Conservation (phyloP, 1,139 yeast species). For the Groenewaldozyma sp. region DNA sequence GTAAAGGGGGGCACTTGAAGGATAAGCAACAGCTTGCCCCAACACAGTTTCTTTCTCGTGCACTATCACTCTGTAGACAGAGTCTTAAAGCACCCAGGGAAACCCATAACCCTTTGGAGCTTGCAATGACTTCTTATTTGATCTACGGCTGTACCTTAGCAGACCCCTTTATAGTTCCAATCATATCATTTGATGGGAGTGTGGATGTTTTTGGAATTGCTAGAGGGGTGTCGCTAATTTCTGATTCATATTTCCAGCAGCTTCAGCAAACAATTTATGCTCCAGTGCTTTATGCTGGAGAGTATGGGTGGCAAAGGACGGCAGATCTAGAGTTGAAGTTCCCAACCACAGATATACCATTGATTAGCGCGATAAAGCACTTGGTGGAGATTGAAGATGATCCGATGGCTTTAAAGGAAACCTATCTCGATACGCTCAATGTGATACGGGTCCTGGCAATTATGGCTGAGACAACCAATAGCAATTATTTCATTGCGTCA, state of each 20-base stretch:
- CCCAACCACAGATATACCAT: not conserved
- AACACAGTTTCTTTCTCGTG: not conserved
- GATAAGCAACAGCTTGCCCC: too few species aligned
- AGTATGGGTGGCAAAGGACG: not conserved
- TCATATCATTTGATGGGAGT: not conserved
- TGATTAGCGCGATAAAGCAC: not conserved
- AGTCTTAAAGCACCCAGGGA: not conserved
- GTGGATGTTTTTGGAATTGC: slow-evolving; percentile 5
- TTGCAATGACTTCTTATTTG: slow-evolving; percentile 1
- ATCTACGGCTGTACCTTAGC: slow-evolving; percentile 1
- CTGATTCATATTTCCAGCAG: not conserved
- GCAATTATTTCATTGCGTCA: not conserved
- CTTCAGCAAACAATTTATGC: not conserved
- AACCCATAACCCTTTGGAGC: slow-evolving; percentile 2
- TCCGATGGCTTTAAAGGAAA: not conserved
- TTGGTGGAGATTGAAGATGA: not conserved
- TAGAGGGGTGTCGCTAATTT: not conserved
- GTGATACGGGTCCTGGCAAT: not conserved
- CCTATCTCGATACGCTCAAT: not conserved
- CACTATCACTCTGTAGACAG: not conserved
- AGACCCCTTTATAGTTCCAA: not conserved
- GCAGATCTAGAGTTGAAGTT: not conserved
- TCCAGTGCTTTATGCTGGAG: not conserved
- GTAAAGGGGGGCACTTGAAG: too few species aligned
- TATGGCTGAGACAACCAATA: not conserved